Conservation (phyloP, 2,329 filamentous ascomycete genomes). For the Microsporum ferrugineum region DNA sequence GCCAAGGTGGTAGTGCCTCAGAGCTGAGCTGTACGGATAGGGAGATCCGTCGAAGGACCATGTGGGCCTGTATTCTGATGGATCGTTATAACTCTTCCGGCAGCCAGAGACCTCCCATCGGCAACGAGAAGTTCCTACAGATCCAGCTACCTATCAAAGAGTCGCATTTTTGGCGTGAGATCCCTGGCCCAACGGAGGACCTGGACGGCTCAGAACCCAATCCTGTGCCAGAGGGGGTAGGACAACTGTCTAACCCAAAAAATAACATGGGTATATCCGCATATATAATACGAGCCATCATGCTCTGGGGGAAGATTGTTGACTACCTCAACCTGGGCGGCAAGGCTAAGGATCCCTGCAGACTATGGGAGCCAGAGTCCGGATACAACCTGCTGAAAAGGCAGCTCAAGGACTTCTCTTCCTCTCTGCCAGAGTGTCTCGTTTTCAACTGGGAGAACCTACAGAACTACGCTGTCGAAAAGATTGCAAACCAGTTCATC, state of each 20-base stretch:
- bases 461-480: constrained; percentile 69
- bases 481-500: constrained; percentile 79
- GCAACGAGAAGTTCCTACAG: constrained; percentile 76
- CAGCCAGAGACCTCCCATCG: constrained; percentile 81
- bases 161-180: constrained; percentile 78
- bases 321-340: constrained; percentile 85
- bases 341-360: constrained; percentile 61
- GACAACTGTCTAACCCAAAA: constrained; percentile 52
- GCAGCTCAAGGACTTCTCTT: constrained; percentile 59
- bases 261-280: constrained; percentile 92
- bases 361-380: constrained; percentile 76
- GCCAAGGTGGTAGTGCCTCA: constrained; percentile 46
- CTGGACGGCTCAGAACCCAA: constrained; percentile 60
- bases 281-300: constrained; percentile 74
- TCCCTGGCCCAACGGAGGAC: constrained; percentile 75
- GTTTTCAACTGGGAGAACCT: constrained; percentile 71
- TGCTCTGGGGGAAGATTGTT: constrained; percentile 81
- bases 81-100: constrained; percentile 95
- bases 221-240: constrained; percentile 50
- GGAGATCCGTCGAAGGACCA: constrained; percentile 82
- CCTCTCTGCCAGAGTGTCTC: constrained; percentile 58
- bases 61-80: constrained; percentile 98
- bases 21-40: constrained; percentile 81
- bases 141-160: constrained; percentile 88
- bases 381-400: constrained; percentile 59